Evolutionary conservation across 108 stramenopile species (phyloP), one percentile per base, ranked within the genome.

Genomic region (Discostella stelligeroides): DNA sequence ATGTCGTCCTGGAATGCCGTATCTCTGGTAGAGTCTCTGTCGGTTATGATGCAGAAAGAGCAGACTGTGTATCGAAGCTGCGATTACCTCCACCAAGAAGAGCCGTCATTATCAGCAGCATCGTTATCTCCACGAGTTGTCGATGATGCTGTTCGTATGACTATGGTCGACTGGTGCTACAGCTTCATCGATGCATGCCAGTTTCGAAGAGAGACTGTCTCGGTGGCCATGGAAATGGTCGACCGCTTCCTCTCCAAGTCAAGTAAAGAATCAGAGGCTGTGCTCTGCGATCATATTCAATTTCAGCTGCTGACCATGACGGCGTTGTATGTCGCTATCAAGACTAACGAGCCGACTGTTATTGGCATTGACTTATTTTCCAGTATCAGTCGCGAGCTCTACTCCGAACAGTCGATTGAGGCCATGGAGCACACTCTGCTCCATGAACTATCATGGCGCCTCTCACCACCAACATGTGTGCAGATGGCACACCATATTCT

Each of bases 261-360:
- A 50, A 37, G 18, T 27, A 7, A 18, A 12, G n/a, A 17, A 7
- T 17, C 40, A 11, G 11, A 20, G n/a, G 5, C 5, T 34, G 63
- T 62, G 13, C 53, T 82, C 7, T 20, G 49, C 4, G 71, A 83
- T 73, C 74, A 75, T 14, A 54, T 69, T 43, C 21, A 47, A 30
- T 89, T 72, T 57, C 88, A 89, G 57, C 62, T 89, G 4, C 84
- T 82, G 28, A 58, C 79, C 66, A 58, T 89, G 59, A 50, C 84
- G 14, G 66, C 71, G 13, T 49, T 89, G 8, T 89, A 85, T 69
- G 58, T 75, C 15, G 68, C 85, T 21, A 64, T 85, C 48, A 89
- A 89, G 63, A 73, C 82, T 17, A 68, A 88, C 51, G 83, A 84
- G 67, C 76, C 55, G 4, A 50, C 72, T 30, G 86, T 81, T 12